Conservation (phyloP, 805 yeast genomes). For the Metschnikowia amazonensis region DNA sequence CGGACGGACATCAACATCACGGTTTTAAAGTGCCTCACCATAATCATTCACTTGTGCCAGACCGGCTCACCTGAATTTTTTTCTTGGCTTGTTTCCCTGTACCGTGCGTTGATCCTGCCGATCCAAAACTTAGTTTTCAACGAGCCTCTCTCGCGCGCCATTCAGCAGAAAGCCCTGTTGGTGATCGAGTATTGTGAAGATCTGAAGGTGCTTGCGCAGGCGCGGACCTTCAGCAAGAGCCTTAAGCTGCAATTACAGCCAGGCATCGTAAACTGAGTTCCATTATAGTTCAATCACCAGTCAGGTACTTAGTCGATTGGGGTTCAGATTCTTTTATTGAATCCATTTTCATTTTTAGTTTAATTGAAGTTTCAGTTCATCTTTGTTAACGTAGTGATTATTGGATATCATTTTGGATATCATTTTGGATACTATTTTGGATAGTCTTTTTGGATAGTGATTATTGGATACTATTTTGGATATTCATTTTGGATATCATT, state of each 20-base stretch:
- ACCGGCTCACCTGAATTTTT: slow-evolving; percentile 52
- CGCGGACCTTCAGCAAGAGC: slow-evolving; percentile 10
- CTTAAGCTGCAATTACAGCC: slow-evolving; percentile 2
- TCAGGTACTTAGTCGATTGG: too few species aligned
- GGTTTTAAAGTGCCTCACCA: slow-evolving; percentile 49
- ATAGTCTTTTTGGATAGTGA: too few species aligned
- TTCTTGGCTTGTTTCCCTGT: slow-evolving; percentile 35
- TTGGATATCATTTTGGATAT: too few species aligned
- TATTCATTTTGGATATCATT: too few species aligned
- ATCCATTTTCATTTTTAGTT: too few species aligned
- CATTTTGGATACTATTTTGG: too few species aligned
- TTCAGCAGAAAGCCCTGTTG: slow-evolving; percentile 35
- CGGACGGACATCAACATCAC: slow-evolving; percentile 6
- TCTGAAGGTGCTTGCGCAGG: slow-evolving; percentile 26
- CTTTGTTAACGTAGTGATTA: too few species aligned
- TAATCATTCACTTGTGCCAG: slow-evolving; percentile 48
- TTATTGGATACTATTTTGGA: too few species aligned
- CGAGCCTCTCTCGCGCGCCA: slow-evolving; percentile 19
- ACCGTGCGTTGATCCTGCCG: slow-evolving; percentile 17
- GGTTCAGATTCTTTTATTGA: too few species aligned
- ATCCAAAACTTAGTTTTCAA: slow-evolving; percentile 13
- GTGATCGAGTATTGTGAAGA: slow-evolving; percentile 30
- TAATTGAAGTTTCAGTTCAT: too few species aligned
- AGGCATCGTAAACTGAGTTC: neutral
- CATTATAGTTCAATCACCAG: too few species aligned